A percentile compares a stretch with the other conserved stretches of the same genome.
These are phyloP conservation scores for Oidiodendron maius DNA, from an alignment of 495 filamentous ascomycete genomes.

Conservation along the genomic window DNA sequence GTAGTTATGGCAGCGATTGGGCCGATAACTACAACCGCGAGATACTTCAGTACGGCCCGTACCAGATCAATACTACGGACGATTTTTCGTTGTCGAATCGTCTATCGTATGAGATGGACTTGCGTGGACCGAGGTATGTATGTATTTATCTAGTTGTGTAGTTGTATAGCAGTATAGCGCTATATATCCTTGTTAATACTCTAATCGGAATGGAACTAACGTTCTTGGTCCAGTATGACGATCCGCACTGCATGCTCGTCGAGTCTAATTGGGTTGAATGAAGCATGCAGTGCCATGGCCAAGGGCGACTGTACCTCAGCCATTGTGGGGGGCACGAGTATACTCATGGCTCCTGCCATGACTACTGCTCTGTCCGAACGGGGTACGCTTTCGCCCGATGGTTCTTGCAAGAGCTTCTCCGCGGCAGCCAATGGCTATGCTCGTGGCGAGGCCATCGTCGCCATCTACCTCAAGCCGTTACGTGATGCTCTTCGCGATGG, in stretches of 20 bases:
- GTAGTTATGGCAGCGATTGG: conserved; percentile 9
- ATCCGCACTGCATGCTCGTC: conserved; percentile 41
- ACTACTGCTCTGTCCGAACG: conserved; percentile 2
- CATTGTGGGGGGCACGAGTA: not conserved
- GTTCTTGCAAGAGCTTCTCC: conserved; percentile 36
- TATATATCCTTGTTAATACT: too few species aligned
- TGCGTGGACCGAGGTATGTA: conserved; percentile 49
- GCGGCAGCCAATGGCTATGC: conserved; percentile 56
- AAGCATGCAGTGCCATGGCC: not conserved
- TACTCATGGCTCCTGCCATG: not conserved
- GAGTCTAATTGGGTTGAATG: conserved; percentile 31
- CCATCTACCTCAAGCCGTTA: conserved; percentile 54
- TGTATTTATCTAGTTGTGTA: not conserved
- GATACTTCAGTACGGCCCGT: not conserved
- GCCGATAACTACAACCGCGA: not conserved
- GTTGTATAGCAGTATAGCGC: too few species aligned
- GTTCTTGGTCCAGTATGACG: conserved; percentile 37
- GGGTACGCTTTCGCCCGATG: conserved; percentile 30
- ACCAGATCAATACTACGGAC: not conserved
- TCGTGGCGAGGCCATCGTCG: conserved; percentile 54
- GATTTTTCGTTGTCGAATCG: conserved; percentile 57
- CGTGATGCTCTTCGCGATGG: too few species aligned
- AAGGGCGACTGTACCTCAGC: not conserved
- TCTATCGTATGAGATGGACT: conserved; percentile 47
- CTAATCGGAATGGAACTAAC: not conserved